Evolutionary conservation across 2,329 filamentous ascomycete genomes (phyloP).

Genomic region (Myriosclerotinia duriaeana): DNA sequence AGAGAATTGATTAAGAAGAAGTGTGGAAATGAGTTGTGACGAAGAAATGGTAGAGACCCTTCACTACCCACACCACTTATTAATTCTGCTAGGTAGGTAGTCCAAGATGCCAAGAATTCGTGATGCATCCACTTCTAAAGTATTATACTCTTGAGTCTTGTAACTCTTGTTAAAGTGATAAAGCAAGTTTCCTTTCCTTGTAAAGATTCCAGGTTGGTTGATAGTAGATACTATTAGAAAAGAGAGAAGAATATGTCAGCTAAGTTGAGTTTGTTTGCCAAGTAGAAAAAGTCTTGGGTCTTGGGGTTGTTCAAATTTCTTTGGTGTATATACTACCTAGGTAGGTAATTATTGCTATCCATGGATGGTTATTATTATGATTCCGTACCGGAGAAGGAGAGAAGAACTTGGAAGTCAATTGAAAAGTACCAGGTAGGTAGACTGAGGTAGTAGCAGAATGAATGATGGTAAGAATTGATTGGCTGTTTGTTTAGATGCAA

Average conservation of each 20-base stretch:
- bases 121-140: slow-evolving; percentile 13
- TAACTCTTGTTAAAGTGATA: background rate
- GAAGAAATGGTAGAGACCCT: slow-evolving; percentile 3
- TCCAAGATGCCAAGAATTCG: slow-evolving; percentile 18
- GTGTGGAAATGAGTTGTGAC: slow-evolving; percentile 5
- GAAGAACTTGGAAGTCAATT: too few relatives aligned
- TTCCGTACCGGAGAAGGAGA: too few relatives aligned
- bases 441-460: too few relatives aligned
- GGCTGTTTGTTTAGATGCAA: too few relatives aligned
- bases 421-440: too few relatives aligned
- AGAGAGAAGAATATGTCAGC: background rate
- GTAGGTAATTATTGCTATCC: too few relatives aligned
- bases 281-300: background rate
- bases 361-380: too few relatives aligned
- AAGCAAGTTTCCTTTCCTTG: slow-evolving; percentile 8
- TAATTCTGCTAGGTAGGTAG: background rate
- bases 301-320: background rate
- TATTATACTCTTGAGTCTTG: too few relatives aligned
- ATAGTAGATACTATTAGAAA: too few relatives aligned
- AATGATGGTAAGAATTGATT: too few relatives aligned
- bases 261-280: background rate
- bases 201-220: too few relatives aligned
- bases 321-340: background rate
- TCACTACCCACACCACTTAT: slow-evolving; percentile 2
- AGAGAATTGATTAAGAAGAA: background rate